These are phyloP conservation scores for Tieghemostelium lacteum DNA, from an alignment of 78 protist genomes.

Conservation along the genomic window DNA sequence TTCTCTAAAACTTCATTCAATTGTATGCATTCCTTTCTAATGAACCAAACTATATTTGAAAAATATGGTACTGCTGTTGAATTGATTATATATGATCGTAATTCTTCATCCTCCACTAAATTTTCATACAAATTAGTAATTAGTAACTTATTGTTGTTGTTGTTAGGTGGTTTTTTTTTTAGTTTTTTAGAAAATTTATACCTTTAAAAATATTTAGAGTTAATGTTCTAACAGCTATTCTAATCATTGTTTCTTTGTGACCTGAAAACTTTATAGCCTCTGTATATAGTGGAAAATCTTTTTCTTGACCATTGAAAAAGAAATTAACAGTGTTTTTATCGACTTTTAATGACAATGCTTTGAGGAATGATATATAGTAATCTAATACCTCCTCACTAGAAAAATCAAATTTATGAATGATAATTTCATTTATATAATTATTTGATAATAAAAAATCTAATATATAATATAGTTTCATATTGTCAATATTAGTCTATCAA, in stretches of 20 bases:
- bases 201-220: constrained; percentile 90
- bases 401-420: constrained; percentile 87
- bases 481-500: background rate
- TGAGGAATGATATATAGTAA: constrained; percentile 92
- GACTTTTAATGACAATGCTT: constrained; percentile 90
- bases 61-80: constrained; percentile 89
- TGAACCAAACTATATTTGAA: constrained; percentile 87
- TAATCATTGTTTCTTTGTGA: constrained; percentile 93
- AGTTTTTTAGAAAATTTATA: background rate
- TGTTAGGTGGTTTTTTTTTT: no score
- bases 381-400: constrained; percentile 91
- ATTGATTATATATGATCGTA: constrained; percentile 78
- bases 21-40: constrained; percentile 71
- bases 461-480: background rate
- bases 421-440: constrained; percentile 91
- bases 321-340: constrained; percentile 85
- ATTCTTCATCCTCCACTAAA: constrained; percentile 71
- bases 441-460: constrained; percentile 87
- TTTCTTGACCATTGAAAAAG: constrained; percentile 88
- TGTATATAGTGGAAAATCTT: constrained; percentile 93
- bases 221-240: constrained; percentile 93
- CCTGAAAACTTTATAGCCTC: constrained; percentile 95
- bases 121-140: background rate
- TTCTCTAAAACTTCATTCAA: constrained; percentile 58
- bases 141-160: no score